Evolutionary conservation across 1,139 yeast species (phyloP), one percentile per base, ranked within the genome.

Genomic region (Arxiozyma heterogenica): DNA sequence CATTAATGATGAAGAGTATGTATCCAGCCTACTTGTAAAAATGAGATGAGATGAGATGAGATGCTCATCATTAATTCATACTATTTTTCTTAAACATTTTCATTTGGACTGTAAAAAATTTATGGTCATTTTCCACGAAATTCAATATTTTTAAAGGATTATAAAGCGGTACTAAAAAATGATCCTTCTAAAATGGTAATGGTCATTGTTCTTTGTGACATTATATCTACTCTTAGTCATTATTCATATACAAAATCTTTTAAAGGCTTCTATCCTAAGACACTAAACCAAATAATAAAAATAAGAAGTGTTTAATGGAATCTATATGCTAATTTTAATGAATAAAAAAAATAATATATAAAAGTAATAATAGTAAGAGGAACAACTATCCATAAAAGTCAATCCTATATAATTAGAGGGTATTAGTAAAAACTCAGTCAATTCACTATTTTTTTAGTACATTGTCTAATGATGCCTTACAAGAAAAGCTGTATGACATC

Each of bases 41-140:
- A 53, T 27, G 53, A 43, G 51, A 44, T 51, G 53, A 45, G 57
- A 54, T 51, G 60, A 51, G 58, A 56, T 58, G 58, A 54, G 59
- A 53, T 57, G 56, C 47, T 47, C 42, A 45, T 51, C 22, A 23
- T 48, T 7, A 34, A 15, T 34, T 34, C n/a, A 2, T 15, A 34
- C 4, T 3, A 12, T 34, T 12, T 34, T 34, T 34, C 15, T 34
- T 34, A 15, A 4, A 25, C 38, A n/a, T 34, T 46, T 27, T 18
- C 22, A 46, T 21, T 46, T 41, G 20, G 22, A 45, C 21, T 39
- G 39, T 41, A 21, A 49, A 49, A 49, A 49, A 49, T 49, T 49
- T 49, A 46, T 25, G 17, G 22, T 46, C 49, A 46, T 18, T 27
- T 34, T 4, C 17, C 15, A 46, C 49, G 49, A 21, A n/a, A 2